Percentiles rank a stretch among this genome's conserved stretches.
Conservation (phyloP, 2,329 filamentous ascomycete species). For the Calonectria pseudoreteaudii region DNA sequence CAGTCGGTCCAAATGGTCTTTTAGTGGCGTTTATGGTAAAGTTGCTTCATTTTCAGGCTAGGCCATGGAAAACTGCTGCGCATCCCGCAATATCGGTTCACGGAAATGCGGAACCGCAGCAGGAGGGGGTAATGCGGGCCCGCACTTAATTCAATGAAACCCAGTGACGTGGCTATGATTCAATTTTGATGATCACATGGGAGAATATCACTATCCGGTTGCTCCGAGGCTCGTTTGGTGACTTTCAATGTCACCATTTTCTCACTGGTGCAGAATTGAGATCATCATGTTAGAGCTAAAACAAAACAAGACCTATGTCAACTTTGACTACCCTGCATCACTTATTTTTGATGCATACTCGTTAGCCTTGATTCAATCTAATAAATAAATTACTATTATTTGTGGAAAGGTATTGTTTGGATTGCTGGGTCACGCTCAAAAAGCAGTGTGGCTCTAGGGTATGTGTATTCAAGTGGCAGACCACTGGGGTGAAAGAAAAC, state of each 20-base stretch:
- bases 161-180: constrained; percentile 9
- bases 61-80: neutral
- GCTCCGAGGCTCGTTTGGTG: neutral
- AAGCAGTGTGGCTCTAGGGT: neutral
- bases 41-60: too few species aligned
- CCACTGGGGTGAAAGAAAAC: too few species aligned
- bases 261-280: neutral
- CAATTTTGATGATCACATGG: constrained; percentile 5
- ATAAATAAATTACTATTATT: neutral
- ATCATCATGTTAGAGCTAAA: neutral
- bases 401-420: neutral
- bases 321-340: neutral
- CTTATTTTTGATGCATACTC: neutral
- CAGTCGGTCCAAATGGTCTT: too few species aligned
- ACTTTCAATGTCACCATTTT: too few species aligned
- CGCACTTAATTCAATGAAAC: constrained; percentile 8
- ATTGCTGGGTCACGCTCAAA: neutral
- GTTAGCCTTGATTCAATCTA: neutral
- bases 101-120: constrained; percentile 24
- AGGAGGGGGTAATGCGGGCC: constrained; percentile 12
- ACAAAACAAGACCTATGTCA: neutral
- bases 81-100: neutral
- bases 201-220: neutral
- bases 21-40: neutral
- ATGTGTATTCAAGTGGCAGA: neutral